Evolutionary conservation across 2,329 filamentous ascomycete genomes (phyloP), one percentile per base, ranked within the genome.

Genomic region (Chrysosporium queenslandicum): DNA sequence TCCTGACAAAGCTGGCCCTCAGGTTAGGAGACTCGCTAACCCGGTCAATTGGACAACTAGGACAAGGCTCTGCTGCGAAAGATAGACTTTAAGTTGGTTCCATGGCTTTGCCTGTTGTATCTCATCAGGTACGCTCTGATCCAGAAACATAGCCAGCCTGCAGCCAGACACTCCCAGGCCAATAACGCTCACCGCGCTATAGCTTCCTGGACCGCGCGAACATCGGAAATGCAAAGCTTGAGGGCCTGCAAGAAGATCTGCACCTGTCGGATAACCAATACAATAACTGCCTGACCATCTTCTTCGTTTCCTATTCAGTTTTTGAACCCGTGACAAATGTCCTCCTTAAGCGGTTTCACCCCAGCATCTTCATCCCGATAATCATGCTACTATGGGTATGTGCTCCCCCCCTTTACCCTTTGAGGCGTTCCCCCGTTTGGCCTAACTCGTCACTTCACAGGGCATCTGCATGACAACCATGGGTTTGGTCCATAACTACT

Each of bases 301-400:
- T 73, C 54, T 74, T 73, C 51, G 62, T 74, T 12, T 68, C 70
- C 0, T 75, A 74, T 58, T 65, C 73, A 3, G 54, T 73, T 6
- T 66, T 66, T 21, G 71, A 75, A 55, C 63, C 76, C 4, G 73
- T 73, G 6, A 69, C 68, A 55, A 76, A 76, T 57, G 54, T 75
- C 12, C 53, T 76, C 6, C 61, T 76, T 55, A 71, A 69, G 52
- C 67, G 63, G 48, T 58, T 74, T 11, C 60, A 63, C 3, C 72
- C 71, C 1, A 68, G 67, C 4, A 63, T 58, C 53, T 68, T 64
- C 64, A 58, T 74, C 3, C 67, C 69, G 46, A 63, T 60, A 12
- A 67, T 71, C 40, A 70, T 72, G 62, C 62, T 69, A 25, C 58
- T 62, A 20, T 67, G 71, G 64, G 43, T 46, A 11, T 32, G 46